A percentile compares a stretch with the other conserved stretches of the same genome.
Conservation (phyloP, 331 rosid genomes). For the Phaseolus coccineus region DNA sequence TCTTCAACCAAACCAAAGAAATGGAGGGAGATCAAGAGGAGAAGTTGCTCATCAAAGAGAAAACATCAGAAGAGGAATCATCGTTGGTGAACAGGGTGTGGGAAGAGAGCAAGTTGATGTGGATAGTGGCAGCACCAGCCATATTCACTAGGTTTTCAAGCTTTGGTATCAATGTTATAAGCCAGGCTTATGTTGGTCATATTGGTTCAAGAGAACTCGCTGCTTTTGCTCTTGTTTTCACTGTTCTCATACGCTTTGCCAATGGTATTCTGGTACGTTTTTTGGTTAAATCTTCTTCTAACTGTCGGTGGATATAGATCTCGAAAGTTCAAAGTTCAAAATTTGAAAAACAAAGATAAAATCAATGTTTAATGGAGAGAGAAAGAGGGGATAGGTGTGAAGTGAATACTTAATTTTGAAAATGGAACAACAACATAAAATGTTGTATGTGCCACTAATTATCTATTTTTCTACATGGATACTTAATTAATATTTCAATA, state of each 20-base stretch:
- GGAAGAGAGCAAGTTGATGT: slow-evolving; percentile 60
- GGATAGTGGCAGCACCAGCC: slow-evolving; percentile 69
- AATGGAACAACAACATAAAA: too few species aligned
- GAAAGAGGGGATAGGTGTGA: too few species aligned
- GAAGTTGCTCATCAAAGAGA: slow-evolving; percentile 33
- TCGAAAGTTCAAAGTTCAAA: too few species aligned
- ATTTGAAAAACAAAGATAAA: too few species aligned
- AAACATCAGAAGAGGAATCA: neutral
- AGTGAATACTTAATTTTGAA: too few species aligned
- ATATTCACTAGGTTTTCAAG: slow-evolving; percentile 64
- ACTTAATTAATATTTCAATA: too few species aligned
- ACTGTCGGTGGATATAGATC: too few species aligned
- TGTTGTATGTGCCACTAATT: too few species aligned
- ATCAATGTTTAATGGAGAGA: too few species aligned
- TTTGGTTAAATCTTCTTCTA: neutral
- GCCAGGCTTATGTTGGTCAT: slow-evolving; percentile 70
- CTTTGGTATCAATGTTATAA: slow-evolving; percentile 58
- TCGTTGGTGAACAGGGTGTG: slow-evolving; percentile 46
- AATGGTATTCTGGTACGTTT: slow-evolving; percentile 62
- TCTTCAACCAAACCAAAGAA: neutral
- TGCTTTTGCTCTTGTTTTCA: slow-evolving; percentile 56
- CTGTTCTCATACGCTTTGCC: slow-evolving; percentile 56
- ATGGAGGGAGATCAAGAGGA: slow-evolving; percentile 45
- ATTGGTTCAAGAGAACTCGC: slow-evolving; percentile 60
- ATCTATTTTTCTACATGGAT: too few species aligned